phyloP scores from a whole-genome alignment of 202 grass and related monocot genomes.

The Elaeis oleifera region DNA sequence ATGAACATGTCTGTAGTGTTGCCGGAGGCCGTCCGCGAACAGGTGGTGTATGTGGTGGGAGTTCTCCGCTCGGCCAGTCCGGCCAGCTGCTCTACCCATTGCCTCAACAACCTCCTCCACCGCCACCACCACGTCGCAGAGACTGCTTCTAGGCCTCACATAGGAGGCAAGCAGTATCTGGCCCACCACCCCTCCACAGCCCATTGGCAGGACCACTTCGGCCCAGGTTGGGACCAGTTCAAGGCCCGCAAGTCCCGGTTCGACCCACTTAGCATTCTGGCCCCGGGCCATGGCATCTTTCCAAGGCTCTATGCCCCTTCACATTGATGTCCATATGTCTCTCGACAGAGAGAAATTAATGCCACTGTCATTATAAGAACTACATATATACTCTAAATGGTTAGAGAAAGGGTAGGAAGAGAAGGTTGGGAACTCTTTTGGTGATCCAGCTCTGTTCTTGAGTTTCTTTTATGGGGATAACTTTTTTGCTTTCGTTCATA shows the following conservation, averaged over 20 bases:
- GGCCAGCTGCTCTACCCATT: slow-evolving; percentile 38
- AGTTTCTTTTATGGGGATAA: too few species aligned
- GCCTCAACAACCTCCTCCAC: slow-evolving; percentile 49
- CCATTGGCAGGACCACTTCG: slow-evolving; percentile 62
- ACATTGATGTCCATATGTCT: too few species aligned
- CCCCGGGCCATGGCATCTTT: slow-evolving; percentile 81
- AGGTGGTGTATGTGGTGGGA: slow-evolving; percentile 63
- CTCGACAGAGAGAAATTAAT: slow-evolving; percentile 17
- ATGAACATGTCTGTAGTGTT: slow-evolving; percentile 69
- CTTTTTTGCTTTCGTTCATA: too few species aligned
- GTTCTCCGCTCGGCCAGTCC: slow-evolving; percentile 68
- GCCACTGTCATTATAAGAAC: not conserved
- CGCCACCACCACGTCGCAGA: slow-evolving; percentile 41
- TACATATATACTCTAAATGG: slow-evolving; percentile 4
- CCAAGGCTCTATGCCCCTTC: slow-evolving; percentile 18
- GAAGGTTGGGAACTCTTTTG: too few species aligned
- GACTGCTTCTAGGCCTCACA: slow-evolving; percentile 6
- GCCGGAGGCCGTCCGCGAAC: slow-evolving; percentile 42
- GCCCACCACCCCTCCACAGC: slow-evolving; percentile 41
- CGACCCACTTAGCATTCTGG: slow-evolving; percentile 53
- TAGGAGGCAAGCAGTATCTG: slow-evolving; percentile 69
- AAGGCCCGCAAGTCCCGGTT: slow-evolving; percentile 54
- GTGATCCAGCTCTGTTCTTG: too few species aligned
- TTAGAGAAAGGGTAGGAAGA: slow-evolving; percentile 16
- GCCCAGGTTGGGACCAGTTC: slow-evolving; percentile 46